These are phyloP conservation scores for Vachellia pachyceras DNA, from an alignment of 306 rosid species.

Conservation along the genomic window DNA sequence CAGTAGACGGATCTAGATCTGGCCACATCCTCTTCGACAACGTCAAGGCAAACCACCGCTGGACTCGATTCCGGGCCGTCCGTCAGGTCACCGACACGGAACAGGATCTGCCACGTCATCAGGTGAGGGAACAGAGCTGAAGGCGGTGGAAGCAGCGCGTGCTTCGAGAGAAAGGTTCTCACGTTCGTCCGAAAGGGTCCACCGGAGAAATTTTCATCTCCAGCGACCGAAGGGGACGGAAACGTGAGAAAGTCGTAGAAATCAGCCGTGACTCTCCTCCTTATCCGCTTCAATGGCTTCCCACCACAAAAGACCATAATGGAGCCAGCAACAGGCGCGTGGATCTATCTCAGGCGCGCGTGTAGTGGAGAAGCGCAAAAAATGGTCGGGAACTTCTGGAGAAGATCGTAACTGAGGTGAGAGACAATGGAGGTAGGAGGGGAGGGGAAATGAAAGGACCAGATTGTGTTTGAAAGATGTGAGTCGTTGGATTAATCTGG, in stretches of 20 bases:
- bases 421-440: conserved; percentile 11
- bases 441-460: not conserved
- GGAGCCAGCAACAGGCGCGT: conserved; percentile 7
- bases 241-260: conserved; percentile 60
- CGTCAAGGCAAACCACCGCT: conserved; percentile 56
- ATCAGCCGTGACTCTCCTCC: conserved; percentile 70
- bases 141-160: conserved; percentile 68
- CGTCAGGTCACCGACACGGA: conserved; percentile 50
- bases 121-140: conserved; percentile 69
- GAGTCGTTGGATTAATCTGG: conserved; percentile 32
- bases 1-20: conserved; percentile 91
- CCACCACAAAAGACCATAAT: conserved; percentile 63
- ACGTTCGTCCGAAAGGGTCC: conserved; percentile 59
- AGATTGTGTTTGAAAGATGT: conserved; percentile 19
- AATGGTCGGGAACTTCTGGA: not conserved
- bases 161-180: conserved; percentile 52
- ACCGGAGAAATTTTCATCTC: conserved; percentile 19
- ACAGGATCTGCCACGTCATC: conserved; percentile 68
- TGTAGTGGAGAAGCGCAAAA: not conserved
- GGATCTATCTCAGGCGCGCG: conserved; percentile 15
- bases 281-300: conserved; percentile 71
- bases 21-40: conserved; percentile 92
- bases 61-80: conserved; percentile 46
- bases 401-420: not conserved
- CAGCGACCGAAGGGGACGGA: conserved; percentile 35